A percentile compares a stretch with the other conserved stretches of the same genome.
Evolutionary conservation across 2,329 filamentous ascomycete genomes (phyloP).

Genomic region (Aspergillus aculeatinus): DNA sequence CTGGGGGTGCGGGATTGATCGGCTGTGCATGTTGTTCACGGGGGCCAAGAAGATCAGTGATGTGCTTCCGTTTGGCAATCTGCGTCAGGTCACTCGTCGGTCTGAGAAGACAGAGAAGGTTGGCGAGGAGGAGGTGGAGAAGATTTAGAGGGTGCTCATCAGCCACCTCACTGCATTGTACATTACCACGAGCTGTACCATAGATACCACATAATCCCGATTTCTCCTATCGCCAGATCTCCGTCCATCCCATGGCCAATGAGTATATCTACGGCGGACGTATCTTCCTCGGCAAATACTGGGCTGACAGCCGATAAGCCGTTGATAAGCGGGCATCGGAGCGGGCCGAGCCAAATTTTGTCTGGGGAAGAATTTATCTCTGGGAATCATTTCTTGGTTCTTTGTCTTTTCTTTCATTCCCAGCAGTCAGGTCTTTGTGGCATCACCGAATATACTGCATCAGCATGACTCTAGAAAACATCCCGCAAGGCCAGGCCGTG

Average conservation of each 20-base stretch:
- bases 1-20: conserved; percentile 92
- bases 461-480: conserved; percentile 21
- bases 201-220: neutral
- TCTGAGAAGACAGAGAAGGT: conserved; percentile 3
- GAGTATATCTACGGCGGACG: neutral
- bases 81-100: conserved; percentile 55
- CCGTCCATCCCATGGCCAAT: no score
- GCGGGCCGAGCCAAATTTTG: conserved; percentile 17
- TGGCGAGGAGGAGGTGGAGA: no score
- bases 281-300: neutral
- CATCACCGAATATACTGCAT: neutral
- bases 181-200: neutral
- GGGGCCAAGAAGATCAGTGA: conserved; percentile 78
- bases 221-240: neutral
- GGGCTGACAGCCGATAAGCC: conserved; percentile 8
- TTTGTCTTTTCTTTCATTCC: neutral
- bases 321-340: conserved; percentile 18
- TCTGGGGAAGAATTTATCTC: neutral
- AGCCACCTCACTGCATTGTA: neutral
- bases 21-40: conserved; percentile 86
- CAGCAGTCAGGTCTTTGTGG: no score
- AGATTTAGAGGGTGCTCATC: no score
- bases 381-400: neutral
- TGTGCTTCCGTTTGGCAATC: conserved; percentile 81
- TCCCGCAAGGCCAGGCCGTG: conserved; percentile 40